These are phyloP conservation scores for Colletotrichum tropicicola DNA, from an alignment of 2,329 filamentous ascomycete species.

Conservation along the genomic window DNA sequence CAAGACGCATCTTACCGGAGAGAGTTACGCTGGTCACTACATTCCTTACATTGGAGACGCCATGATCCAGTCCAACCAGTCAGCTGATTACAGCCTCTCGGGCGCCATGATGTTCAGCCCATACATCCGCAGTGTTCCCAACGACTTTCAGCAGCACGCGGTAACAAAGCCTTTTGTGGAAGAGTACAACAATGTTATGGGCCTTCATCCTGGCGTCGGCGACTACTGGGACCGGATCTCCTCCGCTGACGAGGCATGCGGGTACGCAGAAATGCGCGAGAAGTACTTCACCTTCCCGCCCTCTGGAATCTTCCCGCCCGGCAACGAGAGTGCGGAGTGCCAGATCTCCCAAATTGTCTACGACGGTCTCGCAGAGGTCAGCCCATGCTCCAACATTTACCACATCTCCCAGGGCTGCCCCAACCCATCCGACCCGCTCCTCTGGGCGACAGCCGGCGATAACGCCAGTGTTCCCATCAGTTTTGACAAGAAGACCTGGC, in stretches of 20 bases:
- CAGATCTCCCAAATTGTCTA: constrained; percentile 62
- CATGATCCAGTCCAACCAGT: constrained; percentile 75
- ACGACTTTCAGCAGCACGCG: constrained; percentile 52
- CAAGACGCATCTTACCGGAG: constrained; percentile 78
- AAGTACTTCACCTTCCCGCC: constrained; percentile 76
- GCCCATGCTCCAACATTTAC: constrained; percentile 87
- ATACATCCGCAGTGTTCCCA: constrained; percentile 69
- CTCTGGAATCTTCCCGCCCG: constrained; percentile 63
- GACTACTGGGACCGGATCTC: constrained; percentile 62
- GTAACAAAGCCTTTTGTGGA: constrained; percentile 68
- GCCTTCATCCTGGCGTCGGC: constrained; percentile 60
- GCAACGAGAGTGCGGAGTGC: constrained; percentile 56
- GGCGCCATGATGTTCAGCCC: constrained; percentile 74
- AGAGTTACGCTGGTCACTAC: constrained; percentile 75
- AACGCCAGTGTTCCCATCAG: constrained; percentile 57
- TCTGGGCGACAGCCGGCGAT: constrained; percentile 64
- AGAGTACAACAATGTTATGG: constrained; percentile 67
- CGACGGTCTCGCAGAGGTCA: constrained; percentile 62
- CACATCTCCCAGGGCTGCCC: constrained; percentile 79
- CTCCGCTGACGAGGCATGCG: constrained; percentile 64
- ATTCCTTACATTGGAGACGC: constrained; percentile 78
- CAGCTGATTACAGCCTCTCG: constrained; percentile 71
- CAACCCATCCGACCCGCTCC: constrained; percentile 72
- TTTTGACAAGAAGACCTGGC: constrained; percentile 63
- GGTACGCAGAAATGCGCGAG: constrained; percentile 68